Evolutionary conservation across 352 stramenopile species (phyloP).

Genomic region (Phytophthora litchii): DNA sequence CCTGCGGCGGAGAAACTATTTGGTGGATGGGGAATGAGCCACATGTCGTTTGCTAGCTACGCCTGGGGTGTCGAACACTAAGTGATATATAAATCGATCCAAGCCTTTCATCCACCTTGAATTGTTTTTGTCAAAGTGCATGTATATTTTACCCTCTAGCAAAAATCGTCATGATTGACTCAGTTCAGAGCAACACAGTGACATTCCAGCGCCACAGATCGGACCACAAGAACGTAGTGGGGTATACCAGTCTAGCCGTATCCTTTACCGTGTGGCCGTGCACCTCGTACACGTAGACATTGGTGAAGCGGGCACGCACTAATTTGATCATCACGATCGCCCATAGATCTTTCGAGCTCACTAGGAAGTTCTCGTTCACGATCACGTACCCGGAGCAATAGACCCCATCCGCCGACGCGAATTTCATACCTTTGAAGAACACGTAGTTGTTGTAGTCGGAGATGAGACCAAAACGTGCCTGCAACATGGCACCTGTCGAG

Average conservation of each 20-base stretch:
- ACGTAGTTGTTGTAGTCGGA: conserved; percentile 46
- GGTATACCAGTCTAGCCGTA: conserved; percentile 37
- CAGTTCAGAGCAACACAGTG: conserved; percentile 29
- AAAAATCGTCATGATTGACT: neutral
- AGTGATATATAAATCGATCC: no score
- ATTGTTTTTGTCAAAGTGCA: no score
- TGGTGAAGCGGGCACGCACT: conserved; percentile 20
- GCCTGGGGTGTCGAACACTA: conserved; percentile 22
- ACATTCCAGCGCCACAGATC: conserved; percentile 35
- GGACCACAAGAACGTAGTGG: conserved; percentile 32
- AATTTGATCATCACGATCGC: conserved; percentile 41
- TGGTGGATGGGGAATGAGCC: conserved; percentile 31
- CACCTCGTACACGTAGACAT: conserved; percentile 44
- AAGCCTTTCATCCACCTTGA: no score
- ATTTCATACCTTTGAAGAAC: conserved; percentile 50
- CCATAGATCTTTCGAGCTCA: conserved; percentile 36
- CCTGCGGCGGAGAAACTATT: conserved; percentile 37
- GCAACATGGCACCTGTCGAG: conserved; percentile 32
- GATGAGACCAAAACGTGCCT: conserved; percentile 38
- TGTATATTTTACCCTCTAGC: no score
- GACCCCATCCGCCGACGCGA: conserved; percentile 40
- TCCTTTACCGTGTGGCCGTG: conserved; percentile 36
- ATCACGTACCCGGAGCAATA: conserved; percentile 46
- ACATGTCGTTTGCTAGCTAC: conserved; percentile 42
- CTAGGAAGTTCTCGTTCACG: conserved; percentile 43